Evolutionary conservation across 2,329 filamentous ascomycete species (phyloP).

Genomic region (Colletotrichum paranaense): DNA sequence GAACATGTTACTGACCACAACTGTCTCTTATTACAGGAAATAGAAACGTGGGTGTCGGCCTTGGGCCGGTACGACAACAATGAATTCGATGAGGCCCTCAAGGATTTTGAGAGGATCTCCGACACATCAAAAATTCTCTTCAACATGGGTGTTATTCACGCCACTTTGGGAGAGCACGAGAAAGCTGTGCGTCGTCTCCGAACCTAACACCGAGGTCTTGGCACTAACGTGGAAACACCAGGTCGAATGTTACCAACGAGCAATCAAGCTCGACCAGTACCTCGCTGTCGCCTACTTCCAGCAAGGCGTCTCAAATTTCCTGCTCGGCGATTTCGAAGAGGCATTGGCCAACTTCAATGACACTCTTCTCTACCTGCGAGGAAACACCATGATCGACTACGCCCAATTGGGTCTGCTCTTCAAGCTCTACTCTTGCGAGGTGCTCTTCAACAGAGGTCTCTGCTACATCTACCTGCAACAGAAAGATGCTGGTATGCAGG

Average conservation of each 20-base stretch:
- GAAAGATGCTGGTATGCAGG: slow-evolving; percentile 89
- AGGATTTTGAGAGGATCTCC: slow-evolving; percentile 85
- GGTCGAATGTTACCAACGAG: slow-evolving; percentile 95
- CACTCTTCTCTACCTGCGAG: slow-evolving; percentile 90
- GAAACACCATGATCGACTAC: slow-evolving; percentile 98
- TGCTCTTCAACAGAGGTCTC: slow-evolving; percentile 94
- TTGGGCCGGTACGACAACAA: slow-evolving; percentile 95
- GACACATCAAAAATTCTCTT: slow-evolving; percentile 99
- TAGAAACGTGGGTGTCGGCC: slow-evolving; percentile 97
- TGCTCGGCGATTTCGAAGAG: slow-evolving; percentile 97
- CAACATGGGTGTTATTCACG: slow-evolving; percentile 98
- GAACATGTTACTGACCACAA: slow-evolving; percentile 7
- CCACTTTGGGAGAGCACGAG: slow-evolving; percentile 94
- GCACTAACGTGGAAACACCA: slow-evolving; percentile 51
- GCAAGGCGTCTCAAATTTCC: slow-evolving; percentile 97
- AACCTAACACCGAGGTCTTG: background rate
- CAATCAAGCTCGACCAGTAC: slow-evolving; percentile 91
- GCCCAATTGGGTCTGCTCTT: slow-evolving; percentile 95
- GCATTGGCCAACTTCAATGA: slow-evolving; percentile 99
- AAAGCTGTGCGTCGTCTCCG: slow-evolving; percentile 78
- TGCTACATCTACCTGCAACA: slow-evolving; percentile 98
- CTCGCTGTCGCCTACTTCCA: slow-evolving; percentile 98
- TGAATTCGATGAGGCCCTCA: slow-evolving; percentile 91
- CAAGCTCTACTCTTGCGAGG: slow-evolving; percentile 97
- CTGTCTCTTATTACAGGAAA: slow-evolving; percentile 73